Conservation (phyloP, 2,329 filamentous ascomycete species). For the Colletotrichum phormii region DNA sequence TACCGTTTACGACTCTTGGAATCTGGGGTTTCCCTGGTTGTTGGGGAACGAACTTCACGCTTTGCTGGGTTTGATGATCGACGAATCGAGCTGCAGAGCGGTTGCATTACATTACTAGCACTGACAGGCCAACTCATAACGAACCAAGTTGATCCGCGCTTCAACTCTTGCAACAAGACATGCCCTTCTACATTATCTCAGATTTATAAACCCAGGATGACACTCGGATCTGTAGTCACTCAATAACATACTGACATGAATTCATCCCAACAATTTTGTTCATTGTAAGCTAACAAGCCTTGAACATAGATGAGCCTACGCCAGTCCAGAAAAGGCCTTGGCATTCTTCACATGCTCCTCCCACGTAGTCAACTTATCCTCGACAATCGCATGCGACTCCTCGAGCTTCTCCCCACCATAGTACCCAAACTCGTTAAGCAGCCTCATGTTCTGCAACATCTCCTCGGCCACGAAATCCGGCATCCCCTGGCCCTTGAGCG, state of each 20-base stretch:
- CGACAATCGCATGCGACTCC: slow-evolving; percentile 47
- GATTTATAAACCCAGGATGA: background rate
- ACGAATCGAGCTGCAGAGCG: no score
- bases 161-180: background rate
- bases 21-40: background rate
- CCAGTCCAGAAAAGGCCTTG: slow-evolving; percentile 49
- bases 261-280: background rate
- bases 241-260: background rate
- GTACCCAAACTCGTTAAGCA: slow-evolving; percentile 56
- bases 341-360: slow-evolving; percentile 50
- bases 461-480: slow-evolving; percentile 47
- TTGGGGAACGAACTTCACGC: background rate
- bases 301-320: slow-evolving; percentile 40
- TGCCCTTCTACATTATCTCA: background rate
- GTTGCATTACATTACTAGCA: background rate
- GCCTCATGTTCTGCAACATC: slow-evolving; percentile 55
- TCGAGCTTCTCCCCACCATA: slow-evolving; percentile 49
- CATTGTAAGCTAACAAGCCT: background rate
- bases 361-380: slow-evolving; percentile 52
- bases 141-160: background rate
- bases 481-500: slow-evolving; percentile 41
- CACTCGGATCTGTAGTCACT: no score
- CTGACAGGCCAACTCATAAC: no score
- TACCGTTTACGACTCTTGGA: background rate
- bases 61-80: background rate